phyloP scores from a whole-genome alignment of 2,329 filamentous ascomycete genomes.

The Hirsutella thompsonii region DNA sequence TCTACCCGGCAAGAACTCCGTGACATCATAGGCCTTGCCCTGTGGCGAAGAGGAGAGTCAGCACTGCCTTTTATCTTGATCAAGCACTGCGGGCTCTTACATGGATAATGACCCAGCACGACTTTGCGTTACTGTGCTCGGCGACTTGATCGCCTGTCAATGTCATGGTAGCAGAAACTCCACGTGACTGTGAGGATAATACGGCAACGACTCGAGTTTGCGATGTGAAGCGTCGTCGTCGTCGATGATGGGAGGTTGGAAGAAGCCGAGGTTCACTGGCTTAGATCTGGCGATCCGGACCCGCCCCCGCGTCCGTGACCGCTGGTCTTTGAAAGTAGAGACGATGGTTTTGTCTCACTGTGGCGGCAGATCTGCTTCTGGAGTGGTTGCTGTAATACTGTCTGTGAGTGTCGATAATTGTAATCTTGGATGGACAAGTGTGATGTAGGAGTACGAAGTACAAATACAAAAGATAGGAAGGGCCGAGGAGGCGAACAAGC shows the following conservation, averaged over 20 bases:
- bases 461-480: too few relatives aligned
- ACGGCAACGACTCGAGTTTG: too few relatives aligned
- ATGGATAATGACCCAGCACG: constrained; percentile 87
- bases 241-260: constrained; percentile 4
- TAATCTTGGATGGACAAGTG: too few relatives aligned
- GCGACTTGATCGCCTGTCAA: constrained; percentile 40
- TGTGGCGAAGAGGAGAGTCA: constrained; percentile 11
- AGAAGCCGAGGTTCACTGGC: neutral
- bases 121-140: constrained; percentile 68
- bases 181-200: too few relatives aligned
- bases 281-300: neutral
- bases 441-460: too few relatives aligned
- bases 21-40: constrained; percentile 80
- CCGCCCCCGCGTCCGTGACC: too few relatives aligned
- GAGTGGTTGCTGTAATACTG: too few relatives aligned
- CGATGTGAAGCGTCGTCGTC: too few relatives aligned
- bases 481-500: too few relatives aligned
- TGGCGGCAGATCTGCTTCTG: too few relatives aligned
- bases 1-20: constrained; percentile 67
- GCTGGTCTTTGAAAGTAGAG: neutral
- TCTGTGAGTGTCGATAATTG: too few relatives aligned
- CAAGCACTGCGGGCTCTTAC: constrained; percentile 23
- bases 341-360: too few relatives aligned
- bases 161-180: constrained; percentile 16
- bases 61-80: neutral